phyloP scores from a whole-genome alignment of 805 yeast genomes.

The Metschnikowia cerradonensis region DNA sequence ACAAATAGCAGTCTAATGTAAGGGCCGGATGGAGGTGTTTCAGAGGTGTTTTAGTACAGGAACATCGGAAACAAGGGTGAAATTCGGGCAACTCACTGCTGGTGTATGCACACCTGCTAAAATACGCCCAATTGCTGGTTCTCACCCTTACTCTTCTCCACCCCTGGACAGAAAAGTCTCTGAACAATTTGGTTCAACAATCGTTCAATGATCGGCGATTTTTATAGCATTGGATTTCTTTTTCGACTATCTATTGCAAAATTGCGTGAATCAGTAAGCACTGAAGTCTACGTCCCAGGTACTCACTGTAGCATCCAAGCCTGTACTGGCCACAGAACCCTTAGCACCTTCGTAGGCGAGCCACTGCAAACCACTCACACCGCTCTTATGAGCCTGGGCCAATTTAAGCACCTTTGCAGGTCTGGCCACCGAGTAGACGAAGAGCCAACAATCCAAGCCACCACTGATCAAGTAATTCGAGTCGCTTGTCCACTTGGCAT shows the following conservation, averaged over 20 bases:
- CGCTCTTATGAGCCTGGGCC: conserved; percentile 83
- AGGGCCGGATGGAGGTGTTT: neutral
- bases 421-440: conserved; percentile 70
- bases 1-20: neutral
- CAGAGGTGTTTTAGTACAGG: neutral
- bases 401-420: conserved; percentile 75
- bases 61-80: neutral
- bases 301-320: conserved; percentile 78
- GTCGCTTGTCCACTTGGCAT: conserved; percentile 75
- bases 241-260: no score
- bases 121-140: neutral
- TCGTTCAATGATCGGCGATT: no score
- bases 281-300: conserved; percentile 53
- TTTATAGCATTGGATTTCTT: no score
- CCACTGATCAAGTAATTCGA: conserved; percentile 72
- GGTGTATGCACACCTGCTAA: neutral
- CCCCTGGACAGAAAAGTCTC: neutral
- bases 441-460: conserved; percentile 78
- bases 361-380: conserved; percentile 78
- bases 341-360: conserved; percentile 28
- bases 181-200: no score
- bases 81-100: neutral
- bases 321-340: conserved; percentile 58
- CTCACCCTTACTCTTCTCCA: neutral
- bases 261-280: conserved; percentile 4